Evolutionary conservation across 2,329 filamentous ascomycete species (phyloP).

Genomic region (Plectosphaerella cucumerina): DNA sequence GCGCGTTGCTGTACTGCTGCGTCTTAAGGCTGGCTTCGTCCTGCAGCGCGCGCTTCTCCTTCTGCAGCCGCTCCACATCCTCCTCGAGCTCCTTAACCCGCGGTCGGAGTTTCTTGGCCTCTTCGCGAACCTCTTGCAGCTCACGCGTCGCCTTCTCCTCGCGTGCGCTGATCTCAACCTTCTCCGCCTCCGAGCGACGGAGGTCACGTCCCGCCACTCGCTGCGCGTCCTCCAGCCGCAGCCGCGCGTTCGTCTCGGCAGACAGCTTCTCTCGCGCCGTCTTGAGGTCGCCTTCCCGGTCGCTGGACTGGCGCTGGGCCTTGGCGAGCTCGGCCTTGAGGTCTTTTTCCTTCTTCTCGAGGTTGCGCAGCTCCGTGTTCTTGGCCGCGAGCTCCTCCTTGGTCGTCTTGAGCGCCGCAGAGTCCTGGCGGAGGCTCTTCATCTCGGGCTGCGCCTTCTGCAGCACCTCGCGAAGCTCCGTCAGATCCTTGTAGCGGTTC

Average conservation of each 20-base stretch:
- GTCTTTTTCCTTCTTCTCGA: constrained; percentile 81
- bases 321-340: constrained; percentile 68
- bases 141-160: constrained; percentile 70
- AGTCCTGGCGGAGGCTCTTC: constrained; percentile 72
- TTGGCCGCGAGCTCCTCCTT: constrained; percentile 68
- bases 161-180: constrained; percentile 69
- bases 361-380: constrained; percentile 59
- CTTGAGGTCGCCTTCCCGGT: constrained; percentile 76
- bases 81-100: constrained; percentile 67
- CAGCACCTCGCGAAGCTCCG: constrained; percentile 72
- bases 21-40: constrained; percentile 83
- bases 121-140: constrained; percentile 67
- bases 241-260: constrained; percentile 66
- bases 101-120: constrained; percentile 62
- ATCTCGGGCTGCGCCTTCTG: constrained; percentile 86
- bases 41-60: constrained; percentile 62
- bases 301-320: constrained; percentile 64
- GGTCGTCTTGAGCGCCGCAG: constrained; percentile 65
- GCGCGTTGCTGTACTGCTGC: constrained; percentile 79
- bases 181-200: constrained; percentile 72
- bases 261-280: constrained; percentile 73
- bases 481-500: constrained; percentile 81
- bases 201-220: constrained; percentile 72
- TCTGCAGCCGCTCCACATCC: constrained; percentile 62
- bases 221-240: constrained; percentile 75